Evolutionary conservation across 495 filamentous ascomycete species (phyloP), one percentile per base, ranked within the genome.

Genomic region (Geoglossum glabrum): DNA sequence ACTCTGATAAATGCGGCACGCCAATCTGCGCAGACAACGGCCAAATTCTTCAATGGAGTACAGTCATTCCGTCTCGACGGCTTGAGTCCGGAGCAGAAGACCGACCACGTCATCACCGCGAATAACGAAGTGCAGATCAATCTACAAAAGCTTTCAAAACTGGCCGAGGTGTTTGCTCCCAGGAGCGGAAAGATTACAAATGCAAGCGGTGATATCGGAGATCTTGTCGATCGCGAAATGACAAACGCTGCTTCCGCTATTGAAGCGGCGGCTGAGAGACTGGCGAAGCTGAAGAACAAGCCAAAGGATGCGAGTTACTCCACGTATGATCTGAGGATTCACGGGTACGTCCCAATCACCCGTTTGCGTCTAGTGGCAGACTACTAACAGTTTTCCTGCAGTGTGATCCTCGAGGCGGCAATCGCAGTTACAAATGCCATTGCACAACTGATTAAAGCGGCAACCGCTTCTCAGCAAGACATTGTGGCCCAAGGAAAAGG

Each of bases 371-470:
- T n/a, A 26, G 56, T 5, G 30, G 8, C 11, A 52, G 10, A 21
- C 25, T 56, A 9, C 56, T 57, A 36, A 57, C 43, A 34, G 25
- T 30, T 23, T 15, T 4, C 33, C 19, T 8, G 15, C 31, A 60
- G 59, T 21, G 84, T 83, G 1, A 95, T 98, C 62, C 76, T 98
- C 50, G 87, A 90, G 61, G 90, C 92, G 27, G 92, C 92, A 19
- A 83, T 90, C 68, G 92, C 93, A 1, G 87, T 98, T 55, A 96
- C 92, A n/a, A 90, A 82, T 62, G 92, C 92, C 19, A 96, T 98
- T 62, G 86, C 88, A 0, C 86, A 89, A 67, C 78, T 98, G 54
- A 95, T 98, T 77, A 90, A 92, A 71, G 93, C 92, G 7, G 92
- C 92, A 59, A 96, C 93, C 1, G 82, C 78, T 36, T 90, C 88